A percentile compares a stretch with the other conserved stretches of the same genome.
Evolutionary conservation across 805 yeast genomes (phyloP).

Genomic region (Yarrowia bubula): DNA sequence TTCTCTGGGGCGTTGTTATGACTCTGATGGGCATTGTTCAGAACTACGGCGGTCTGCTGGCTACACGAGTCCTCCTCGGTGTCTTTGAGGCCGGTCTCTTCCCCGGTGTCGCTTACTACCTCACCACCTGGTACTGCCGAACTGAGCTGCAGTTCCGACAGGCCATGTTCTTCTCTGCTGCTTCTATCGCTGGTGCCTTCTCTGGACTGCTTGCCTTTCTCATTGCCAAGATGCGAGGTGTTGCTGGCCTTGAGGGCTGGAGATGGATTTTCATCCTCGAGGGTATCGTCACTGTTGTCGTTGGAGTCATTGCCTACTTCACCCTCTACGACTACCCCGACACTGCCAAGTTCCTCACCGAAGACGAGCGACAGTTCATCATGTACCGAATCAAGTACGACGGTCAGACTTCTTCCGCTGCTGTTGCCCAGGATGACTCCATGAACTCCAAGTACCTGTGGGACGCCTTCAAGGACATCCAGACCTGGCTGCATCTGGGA

Average conservation of each 20-base stretch:
- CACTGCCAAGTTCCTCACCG: constrained; percentile 49
- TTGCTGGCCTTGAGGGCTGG: constrained; percentile 47
- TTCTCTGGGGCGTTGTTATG: constrained; percentile 41
- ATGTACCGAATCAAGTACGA: constrained; percentile 49
- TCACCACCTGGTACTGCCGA: constrained; percentile 40
- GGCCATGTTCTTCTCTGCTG: constrained; percentile 41
- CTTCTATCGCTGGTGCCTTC: constrained; percentile 48
- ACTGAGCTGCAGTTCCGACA: constrained; percentile 44
- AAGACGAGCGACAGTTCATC: constrained; percentile 47
- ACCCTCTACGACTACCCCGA: constrained; percentile 53
- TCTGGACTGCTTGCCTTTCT: constrained; percentile 50
- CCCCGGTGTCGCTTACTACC: constrained; percentile 43
- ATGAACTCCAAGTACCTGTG: constrained; percentile 42
- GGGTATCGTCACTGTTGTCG: constrained; percentile 44
- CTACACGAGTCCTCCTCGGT: constrained; percentile 45
- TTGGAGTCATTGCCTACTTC: constrained; percentile 39
- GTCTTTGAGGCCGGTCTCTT: constrained; percentile 46
- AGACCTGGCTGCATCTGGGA: constrained; percentile 51
- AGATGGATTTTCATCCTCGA: constrained; percentile 53
- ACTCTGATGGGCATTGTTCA: constrained; percentile 41
- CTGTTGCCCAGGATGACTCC: constrained; percentile 47
- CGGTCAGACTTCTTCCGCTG: constrained; percentile 47
- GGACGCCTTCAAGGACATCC: constrained; percentile 50
- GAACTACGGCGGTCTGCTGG: constrained; percentile 38
- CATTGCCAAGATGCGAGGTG: constrained; percentile 44